These are phyloP conservation scores for Podospora pseudocomata DNA, from an alignment of 495 filamentous ascomycete species.

Conservation along the genomic window DNA sequence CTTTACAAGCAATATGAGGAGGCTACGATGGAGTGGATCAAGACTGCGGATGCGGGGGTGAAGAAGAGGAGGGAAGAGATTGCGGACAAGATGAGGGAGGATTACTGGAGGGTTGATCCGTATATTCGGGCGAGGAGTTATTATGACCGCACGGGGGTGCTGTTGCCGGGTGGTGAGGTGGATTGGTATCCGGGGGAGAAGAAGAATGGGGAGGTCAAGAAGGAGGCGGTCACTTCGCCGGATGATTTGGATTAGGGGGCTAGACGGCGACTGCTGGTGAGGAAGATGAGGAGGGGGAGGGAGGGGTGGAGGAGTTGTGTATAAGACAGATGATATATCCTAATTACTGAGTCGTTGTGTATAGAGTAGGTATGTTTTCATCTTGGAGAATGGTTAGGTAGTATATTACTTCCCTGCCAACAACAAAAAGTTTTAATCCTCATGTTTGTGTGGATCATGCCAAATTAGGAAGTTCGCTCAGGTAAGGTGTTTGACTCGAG, in stretches of 20 bases:
- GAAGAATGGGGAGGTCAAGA: conserved; percentile 25
- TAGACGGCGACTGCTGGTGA: neutral
- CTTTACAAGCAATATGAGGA: conserved; percentile 68
- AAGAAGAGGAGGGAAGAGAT: conserved; percentile 50
- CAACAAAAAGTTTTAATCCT: no score
- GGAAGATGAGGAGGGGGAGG: neutral
- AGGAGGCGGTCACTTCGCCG: conserved; percentile 38
- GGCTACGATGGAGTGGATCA: conserved; percentile 67
- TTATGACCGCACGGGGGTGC: conserved; percentile 71
- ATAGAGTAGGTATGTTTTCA: neutral
- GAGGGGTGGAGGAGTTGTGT: neutral
- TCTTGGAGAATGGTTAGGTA: no score
- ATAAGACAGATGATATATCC: neutral
- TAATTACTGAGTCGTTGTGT: neutral
- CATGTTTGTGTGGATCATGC: no score
- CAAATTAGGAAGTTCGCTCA: no score
- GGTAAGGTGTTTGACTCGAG: no score
- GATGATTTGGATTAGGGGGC: conserved; percentile 54
- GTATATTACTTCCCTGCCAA: no score
- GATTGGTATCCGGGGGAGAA: conserved; percentile 59
- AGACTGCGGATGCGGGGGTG: conserved; percentile 33
- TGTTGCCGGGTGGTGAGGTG: conserved; percentile 61
- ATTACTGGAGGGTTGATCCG: conserved; percentile 83
- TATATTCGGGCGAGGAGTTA: conserved; percentile 67
- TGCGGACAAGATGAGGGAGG: conserved; percentile 58